These are phyloP conservation scores for Lippia alba DNA, from an alignment of 305 asterid genomes.

Conservation along the genomic window DNA sequence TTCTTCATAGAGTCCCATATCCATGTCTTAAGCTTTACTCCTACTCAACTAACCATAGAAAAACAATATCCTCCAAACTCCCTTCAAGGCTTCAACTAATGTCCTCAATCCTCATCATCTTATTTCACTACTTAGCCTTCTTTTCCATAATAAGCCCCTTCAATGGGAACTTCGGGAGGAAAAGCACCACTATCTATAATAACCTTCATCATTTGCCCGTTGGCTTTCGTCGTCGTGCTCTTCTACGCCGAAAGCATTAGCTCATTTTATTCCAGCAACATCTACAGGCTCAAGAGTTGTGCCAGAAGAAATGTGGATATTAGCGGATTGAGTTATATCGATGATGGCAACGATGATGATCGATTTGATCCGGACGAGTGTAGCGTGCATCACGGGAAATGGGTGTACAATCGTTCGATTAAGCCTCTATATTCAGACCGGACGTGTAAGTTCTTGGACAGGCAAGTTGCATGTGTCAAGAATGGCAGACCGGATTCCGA, in stretches of 20 bases:
- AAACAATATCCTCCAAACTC: conserved; percentile 34
- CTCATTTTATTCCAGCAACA: conserved; percentile 46
- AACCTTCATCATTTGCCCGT: conserved; percentile 44
- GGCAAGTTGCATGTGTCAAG: conserved; percentile 73
- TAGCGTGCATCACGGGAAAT: conserved; percentile 65
- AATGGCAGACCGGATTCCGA: conserved; percentile 80
- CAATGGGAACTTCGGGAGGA: conserved; percentile 54
- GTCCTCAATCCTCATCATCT: conserved; percentile 41
- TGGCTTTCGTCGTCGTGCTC: conserved; percentile 54
- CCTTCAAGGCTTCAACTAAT: conserved; percentile 23
- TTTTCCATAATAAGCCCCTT: conserved; percentile 17
- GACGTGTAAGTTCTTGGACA: conserved; percentile 72
- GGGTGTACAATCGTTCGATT: conserved; percentile 73
- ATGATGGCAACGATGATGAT: conserved; percentile 56
- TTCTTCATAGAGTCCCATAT: conserved; percentile 18
- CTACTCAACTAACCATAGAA: conserved; percentile 51
- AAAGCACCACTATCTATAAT: conserved; percentile 57
- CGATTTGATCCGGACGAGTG: conserved; percentile 84
- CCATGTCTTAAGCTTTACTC: conserved; percentile 72
- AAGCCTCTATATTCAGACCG: conserved; percentile 73
- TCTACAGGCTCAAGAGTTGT: conserved; percentile 61
- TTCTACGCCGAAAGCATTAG: conserved; percentile 65
- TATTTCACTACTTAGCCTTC: conserved; percentile 26
- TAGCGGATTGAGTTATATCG: conserved; percentile 39
- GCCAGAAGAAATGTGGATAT: conserved; percentile 43